Evolutionary conservation across 2,329 filamentous ascomycete species (phyloP).

Genomic region (Nigrospora sphaerica): DNA sequence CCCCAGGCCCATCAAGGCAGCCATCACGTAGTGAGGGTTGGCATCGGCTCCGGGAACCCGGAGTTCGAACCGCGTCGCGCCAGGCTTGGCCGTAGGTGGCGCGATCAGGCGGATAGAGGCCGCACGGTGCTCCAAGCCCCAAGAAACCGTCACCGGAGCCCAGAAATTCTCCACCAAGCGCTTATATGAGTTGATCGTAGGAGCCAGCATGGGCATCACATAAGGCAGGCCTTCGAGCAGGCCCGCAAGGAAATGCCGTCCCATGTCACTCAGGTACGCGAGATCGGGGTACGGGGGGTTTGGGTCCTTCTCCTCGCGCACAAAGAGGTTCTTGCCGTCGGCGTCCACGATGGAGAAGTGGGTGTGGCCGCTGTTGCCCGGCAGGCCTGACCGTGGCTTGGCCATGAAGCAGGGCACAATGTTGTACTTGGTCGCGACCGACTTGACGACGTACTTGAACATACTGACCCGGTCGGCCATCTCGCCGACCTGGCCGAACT

Average conservation of each 20-base stretch:
- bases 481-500: constrained; percentile 77
- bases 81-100: constrained; percentile 76
- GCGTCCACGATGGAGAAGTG: constrained; percentile 82
- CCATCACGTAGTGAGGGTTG: constrained; percentile 81
- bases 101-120: constrained; percentile 86
- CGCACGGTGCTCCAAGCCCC: constrained; percentile 91
- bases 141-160: constrained; percentile 95
- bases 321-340: constrained; percentile 78
- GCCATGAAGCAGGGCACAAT: constrained; percentile 99
- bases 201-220: constrained; percentile 91
- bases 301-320: constrained; percentile 63
- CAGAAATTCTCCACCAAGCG: constrained; percentile 97
- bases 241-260: constrained; percentile 88
- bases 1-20: constrained; percentile 79
- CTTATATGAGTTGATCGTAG: constrained; percentile 97
- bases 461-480: constrained; percentile 90
- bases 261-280: constrained; percentile 74
- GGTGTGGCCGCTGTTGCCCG: constrained; percentile 93
- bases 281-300: constrained; percentile 70
- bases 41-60: constrained; percentile 91
- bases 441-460: constrained; percentile 94
- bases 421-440: constrained; percentile 75
- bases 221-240: constrained; percentile 83
- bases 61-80: constrained; percentile 86
- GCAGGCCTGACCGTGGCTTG: constrained; percentile 83